Base-by-base conservation (phyloP, 768 basidiomycete species). In the Mycena rosella region DNA sequence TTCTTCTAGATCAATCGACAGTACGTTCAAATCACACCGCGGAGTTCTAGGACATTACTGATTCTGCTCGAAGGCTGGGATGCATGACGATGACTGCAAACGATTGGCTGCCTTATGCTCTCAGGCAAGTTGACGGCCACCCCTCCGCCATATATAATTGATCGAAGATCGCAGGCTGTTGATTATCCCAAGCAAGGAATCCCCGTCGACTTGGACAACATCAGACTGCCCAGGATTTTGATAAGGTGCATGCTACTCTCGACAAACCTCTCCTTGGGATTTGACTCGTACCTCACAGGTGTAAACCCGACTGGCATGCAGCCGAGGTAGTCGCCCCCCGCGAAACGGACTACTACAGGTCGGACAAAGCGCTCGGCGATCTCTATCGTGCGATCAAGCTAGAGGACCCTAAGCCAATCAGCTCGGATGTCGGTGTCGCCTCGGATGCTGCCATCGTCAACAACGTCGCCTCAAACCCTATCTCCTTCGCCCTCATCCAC, bases 111-210 rank as follows among this genome's bases (percentile, higher is more conserved):
- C 80, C 56, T 76, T 92, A 18, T 94, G 91, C 74, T 86, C 85
- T 14, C 81, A 85, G 76, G 85, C 52, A 48, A 6, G 60, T 52
- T 9, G 17, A 24, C 47, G 8, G 2, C 3, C 18, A 5, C 1
- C 24, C 13, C 3, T 6, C 18, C 29, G 2, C 0, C 7, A 40
- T 11, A 38, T 17, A 36, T 4, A 14, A 6, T 45, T 64, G 10
- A 24, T 34, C 5, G 42, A 55, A 24, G 29, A 32, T 66, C 83
- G 77, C 66, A 87, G 82, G 93, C 93, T 0, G 93, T 95, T 5
- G 93, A 94, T 73, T 95, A 92, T 74, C 88, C 91, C 0, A 95
- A 94, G 78, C 89, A 90, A 68, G 93, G 92, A 11, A 86, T 86
- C 40, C 85, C 88, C 2, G 90, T 93, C 27, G 79, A 89, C 54